Conservation (phyloP, 2,329 filamentous ascomycete species). For the Colletotrichum scovillei region DNA sequence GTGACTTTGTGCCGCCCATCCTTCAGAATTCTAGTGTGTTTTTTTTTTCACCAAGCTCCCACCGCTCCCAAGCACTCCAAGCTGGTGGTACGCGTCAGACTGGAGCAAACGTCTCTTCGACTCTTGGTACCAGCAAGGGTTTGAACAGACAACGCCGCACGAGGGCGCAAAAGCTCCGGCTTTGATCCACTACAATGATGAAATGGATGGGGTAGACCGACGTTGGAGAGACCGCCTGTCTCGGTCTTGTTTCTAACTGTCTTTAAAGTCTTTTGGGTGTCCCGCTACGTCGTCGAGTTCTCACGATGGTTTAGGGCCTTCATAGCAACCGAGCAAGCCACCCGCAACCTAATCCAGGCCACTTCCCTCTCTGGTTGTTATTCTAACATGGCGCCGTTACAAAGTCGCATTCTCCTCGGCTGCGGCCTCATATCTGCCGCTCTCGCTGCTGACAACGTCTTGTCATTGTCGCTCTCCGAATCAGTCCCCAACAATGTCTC, state of each 20-base stretch:
- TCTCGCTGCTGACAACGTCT: constrained; percentile 8
- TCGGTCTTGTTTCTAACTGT: neutral
- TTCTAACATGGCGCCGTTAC: constrained; percentile 24
- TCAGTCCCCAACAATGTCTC: constrained; percentile 23
- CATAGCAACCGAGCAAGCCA: neutral
- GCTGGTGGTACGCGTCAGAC: constrained; percentile 32
- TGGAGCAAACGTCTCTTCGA: constrained; percentile 17
- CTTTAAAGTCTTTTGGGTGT: constrained; percentile 23
- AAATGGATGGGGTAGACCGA: constrained; percentile 17
- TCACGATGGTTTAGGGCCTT: constrained; percentile 14
- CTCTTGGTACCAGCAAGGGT: constrained; percentile 17
- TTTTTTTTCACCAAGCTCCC: neutral
- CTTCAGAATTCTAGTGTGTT: neutral
- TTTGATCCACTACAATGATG: constrained; percentile 32
- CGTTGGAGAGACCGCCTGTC: constrained; percentile 5
- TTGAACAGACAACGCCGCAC: neutral
- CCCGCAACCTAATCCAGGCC: neutral
- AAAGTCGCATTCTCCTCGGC: constrained; percentile 26
- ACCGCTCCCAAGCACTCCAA: neutral
- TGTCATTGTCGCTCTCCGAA: constrained; percentile 23
- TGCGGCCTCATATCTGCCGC: constrained; percentile 23
- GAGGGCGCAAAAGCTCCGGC: constrained; percentile 8
- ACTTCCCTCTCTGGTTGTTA: neutral
- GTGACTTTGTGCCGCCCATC: neutral
- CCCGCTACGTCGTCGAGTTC: constrained; percentile 12